Conservation (phyloP, 164 flowering plant species). For the Warburgia ugandensis region DNA sequence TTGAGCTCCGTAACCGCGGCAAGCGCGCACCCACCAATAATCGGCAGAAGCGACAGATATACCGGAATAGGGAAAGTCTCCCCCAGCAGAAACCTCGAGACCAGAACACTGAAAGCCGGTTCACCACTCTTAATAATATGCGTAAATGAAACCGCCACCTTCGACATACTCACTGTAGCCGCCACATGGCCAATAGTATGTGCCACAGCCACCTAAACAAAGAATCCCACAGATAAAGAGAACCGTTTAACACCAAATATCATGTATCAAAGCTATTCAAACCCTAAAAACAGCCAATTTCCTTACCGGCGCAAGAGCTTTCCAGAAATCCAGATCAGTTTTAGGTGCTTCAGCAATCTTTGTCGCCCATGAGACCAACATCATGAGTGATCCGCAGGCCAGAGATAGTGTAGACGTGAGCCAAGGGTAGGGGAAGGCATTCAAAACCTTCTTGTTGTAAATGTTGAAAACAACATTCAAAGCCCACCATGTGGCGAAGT, state of each 20-base stretch:
- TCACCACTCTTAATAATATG: constrained; percentile 86
- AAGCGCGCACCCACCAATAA: constrained; percentile 73
- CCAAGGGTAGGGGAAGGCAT: constrained; percentile 86
- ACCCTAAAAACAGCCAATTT: neutral
- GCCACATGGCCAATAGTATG: constrained; percentile 91
- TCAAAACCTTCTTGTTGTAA: constrained; percentile 87
- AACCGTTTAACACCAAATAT: neutral
- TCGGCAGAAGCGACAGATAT: constrained; percentile 60
- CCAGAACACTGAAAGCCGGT: constrained; percentile 82
- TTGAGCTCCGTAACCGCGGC: constrained; percentile 75
- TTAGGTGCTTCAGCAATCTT: constrained; percentile 67
- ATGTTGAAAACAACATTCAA: constrained; percentile 84
- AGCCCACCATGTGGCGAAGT: constrained; percentile 89
- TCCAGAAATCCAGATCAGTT: constrained; percentile 82
- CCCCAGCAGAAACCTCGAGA: constrained; percentile 64
- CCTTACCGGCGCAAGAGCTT: constrained; percentile 72
- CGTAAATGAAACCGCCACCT: constrained; percentile 85
- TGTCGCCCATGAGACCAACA: constrained; percentile 74
- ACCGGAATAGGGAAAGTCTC: constrained; percentile 58
- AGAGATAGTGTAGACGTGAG: constrained; percentile 81
- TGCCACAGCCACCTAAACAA: constrained; percentile 65
- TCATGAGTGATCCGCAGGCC: constrained; percentile 72
- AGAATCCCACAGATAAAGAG: too few species aligned
- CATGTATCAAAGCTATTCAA: neutral
- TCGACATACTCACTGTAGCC: constrained; percentile 82